These are phyloP conservation scores for Aotearoamyces nothofagi DNA, from an alignment of 2,329 filamentous ascomycete genomes.

Conservation along the genomic window DNA sequence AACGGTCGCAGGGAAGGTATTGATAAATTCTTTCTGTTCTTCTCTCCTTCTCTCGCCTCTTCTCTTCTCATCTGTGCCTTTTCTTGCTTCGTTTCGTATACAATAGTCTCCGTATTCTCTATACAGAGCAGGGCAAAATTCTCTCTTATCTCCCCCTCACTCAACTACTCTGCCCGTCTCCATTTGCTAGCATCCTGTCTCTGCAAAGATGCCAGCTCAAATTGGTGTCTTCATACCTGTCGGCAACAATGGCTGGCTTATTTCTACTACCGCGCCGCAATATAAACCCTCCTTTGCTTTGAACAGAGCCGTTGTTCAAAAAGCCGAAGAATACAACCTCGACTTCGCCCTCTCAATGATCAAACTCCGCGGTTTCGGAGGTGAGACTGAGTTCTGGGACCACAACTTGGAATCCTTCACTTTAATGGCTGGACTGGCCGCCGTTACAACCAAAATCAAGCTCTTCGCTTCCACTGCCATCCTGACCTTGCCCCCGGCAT, in stretches of 20 bases:
- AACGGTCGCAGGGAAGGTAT: too few species aligned
- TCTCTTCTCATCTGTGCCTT: too few species aligned
- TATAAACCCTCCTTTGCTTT: constrained; percentile 19
- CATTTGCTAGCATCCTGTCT: too few species aligned
- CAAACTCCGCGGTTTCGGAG: constrained; percentile 19
- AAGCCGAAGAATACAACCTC: constrained; percentile 17
- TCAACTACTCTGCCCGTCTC: too few species aligned
- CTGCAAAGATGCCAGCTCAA: too few species aligned
- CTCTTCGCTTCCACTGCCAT: constrained; percentile 19
- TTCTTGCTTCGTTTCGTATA: too few species aligned
- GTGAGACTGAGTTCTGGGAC: constrained; percentile 20
- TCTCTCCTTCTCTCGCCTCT: too few species aligned
- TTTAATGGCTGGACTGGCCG: constrained; percentile 19
- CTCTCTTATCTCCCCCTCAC: too few species aligned
- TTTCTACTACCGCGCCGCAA: constrained; percentile 18
- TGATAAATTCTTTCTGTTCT: too few species aligned
- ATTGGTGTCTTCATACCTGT: constrained; percentile 18
- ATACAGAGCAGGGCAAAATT: too few species aligned
- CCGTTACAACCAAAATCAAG: constrained; percentile 20
- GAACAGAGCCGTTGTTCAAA: constrained; percentile 18
- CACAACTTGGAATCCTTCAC: constrained; percentile 21
- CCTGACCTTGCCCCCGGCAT: constrained; percentile 17
- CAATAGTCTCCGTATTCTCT: too few species aligned
- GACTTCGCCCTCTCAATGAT: constrained; percentile 21
- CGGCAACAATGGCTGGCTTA: constrained; percentile 21